Evolutionary conservation across 192 early-diverging fungal genomes (phyloP).

Genomic region (Ambispora gerdemannii): DNA sequence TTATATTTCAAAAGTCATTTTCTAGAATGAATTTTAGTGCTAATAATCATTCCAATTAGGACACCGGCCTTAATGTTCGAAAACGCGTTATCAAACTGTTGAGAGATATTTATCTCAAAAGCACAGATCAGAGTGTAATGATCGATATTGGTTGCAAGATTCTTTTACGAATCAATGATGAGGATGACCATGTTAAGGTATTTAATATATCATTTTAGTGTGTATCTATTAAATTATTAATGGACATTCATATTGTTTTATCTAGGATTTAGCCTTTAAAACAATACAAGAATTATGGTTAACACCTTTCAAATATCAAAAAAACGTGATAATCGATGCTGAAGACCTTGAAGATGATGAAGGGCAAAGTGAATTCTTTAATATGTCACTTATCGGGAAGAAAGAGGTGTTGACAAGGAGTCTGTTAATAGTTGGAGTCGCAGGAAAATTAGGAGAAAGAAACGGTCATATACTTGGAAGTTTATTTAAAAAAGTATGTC

Average conservation of each 20-base stretch:
- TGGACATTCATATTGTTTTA: not conserved
- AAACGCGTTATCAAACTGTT: conserved; percentile 82
- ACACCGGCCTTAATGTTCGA: conserved; percentile 84
- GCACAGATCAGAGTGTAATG: conserved; percentile 43
- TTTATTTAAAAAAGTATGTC: conserved; percentile 31
- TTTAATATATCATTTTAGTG: too few relatives aligned
- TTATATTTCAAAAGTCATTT: too few relatives aligned
- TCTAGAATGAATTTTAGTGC: too few relatives aligned
- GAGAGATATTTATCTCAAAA: conserved; percentile 65
- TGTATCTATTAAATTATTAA: too few relatives aligned
- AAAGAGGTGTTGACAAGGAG: conserved; percentile 26
- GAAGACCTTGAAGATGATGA: conserved; percentile 37
- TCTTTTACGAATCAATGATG: conserved; percentile 64
- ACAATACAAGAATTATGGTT: conserved; percentile 74
- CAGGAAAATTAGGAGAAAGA: conserved; percentile 15
- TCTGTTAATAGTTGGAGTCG: conserved; percentile 32
- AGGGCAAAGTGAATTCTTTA: conserved; percentile 28
- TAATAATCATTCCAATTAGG: conserved; percentile 44
- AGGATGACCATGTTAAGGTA: conserved; percentile 48
- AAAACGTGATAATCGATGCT: conserved; percentile 8
- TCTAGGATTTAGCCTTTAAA: conserved; percentile 67
- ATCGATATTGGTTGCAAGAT: conserved; percentile 72
- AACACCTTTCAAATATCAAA: conserved; percentile 44
- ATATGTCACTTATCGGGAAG: conserved; percentile 18
- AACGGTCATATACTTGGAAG: conserved; percentile 22